Conservation (phyloP, 164 flowering plant genomes). For the Santalum album region DNA sequence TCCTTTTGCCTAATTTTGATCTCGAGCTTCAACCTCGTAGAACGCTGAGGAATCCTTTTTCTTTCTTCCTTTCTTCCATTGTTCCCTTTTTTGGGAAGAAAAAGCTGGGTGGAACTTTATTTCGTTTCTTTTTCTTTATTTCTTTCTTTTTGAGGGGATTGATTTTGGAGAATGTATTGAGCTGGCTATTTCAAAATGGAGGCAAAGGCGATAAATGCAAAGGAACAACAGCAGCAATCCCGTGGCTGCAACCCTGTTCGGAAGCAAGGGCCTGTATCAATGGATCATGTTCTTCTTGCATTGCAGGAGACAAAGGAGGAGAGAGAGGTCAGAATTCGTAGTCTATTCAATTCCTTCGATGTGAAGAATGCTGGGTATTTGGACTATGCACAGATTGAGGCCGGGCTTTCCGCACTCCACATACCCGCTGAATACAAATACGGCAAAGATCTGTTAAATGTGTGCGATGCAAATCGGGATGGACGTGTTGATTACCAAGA, state of each 20-base stretch:
- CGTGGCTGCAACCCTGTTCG: slow-evolving; percentile 68
- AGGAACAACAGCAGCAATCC: too few relatives aligned
- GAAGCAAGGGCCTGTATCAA: slow-evolving; percentile 55
- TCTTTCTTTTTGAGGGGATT: too few relatives aligned
- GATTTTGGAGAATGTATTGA: too few relatives aligned
- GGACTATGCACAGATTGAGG: slow-evolving; percentile 70
- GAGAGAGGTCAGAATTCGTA: slow-evolving; percentile 67
- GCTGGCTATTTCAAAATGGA: not conserved
- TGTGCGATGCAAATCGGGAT: slow-evolving; percentile 74
- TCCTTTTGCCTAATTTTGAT: too few relatives aligned
- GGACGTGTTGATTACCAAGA: slow-evolving; percentile 81
- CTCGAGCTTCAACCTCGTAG: too few relatives aligned
- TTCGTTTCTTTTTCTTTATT: too few relatives aligned
- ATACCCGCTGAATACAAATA: slow-evolving; percentile 83
- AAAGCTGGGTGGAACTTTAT: too few relatives aligned
- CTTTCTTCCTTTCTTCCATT: too few relatives aligned
- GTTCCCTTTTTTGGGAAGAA: too few relatives aligned
- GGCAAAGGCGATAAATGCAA: not conserved
- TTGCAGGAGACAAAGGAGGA: slow-evolving; percentile 75
- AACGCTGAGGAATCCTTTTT: too few relatives aligned
- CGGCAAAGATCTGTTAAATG: slow-evolving; percentile 71
- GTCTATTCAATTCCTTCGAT: slow-evolving; percentile 74
- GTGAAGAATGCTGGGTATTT: slow-evolving; percentile 48
- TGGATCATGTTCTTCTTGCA: slow-evolving; percentile 87
- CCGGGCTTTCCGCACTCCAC: slow-evolving; percentile 71